Percentiles rank a stretch among this genome's conserved stretches.
These are phyloP conservation scores for Annona squamosa DNA, from an alignment of 164 flowering plant species.

Conservation along the genomic window DNA sequence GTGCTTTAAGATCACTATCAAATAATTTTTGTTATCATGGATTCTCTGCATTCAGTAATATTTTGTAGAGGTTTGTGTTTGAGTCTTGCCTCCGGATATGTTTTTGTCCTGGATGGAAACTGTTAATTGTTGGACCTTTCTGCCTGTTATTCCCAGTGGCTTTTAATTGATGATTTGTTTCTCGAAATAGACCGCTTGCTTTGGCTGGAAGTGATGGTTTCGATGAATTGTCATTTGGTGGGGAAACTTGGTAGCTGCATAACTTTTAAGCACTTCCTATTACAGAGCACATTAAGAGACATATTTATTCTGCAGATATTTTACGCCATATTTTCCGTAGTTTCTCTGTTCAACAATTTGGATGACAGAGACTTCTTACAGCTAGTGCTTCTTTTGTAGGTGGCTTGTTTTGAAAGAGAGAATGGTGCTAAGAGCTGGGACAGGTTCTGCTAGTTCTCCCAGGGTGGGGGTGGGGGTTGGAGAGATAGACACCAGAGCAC, in stretches of 20 bases:
- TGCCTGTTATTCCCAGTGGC: background rate
- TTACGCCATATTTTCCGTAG: background rate
- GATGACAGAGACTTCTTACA: background rate
- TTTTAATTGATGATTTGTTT: too few relatives aligned
- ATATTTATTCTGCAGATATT: too few relatives aligned
- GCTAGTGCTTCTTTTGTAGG: constrained; percentile 10
- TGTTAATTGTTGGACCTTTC: background rate
- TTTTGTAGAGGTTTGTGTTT: background rate
- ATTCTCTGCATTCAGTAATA: too few relatives aligned
- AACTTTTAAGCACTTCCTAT: background rate
- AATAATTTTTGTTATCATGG: too few relatives aligned
- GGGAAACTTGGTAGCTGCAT: too few relatives aligned
- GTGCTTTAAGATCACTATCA: too few relatives aligned
- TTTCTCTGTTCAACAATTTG: too few relatives aligned
- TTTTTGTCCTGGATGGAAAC: background rate
- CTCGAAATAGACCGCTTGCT: background rate
- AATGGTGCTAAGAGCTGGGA: constrained; percentile 49
- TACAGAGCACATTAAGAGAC: background rate
- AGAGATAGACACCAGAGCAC: constrained; percentile 96
- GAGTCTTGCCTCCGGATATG: background rate
- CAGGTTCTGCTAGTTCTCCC: constrained; percentile 42
- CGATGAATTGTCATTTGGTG: background rate
- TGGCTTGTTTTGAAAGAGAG: background rate
- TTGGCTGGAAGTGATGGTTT: background rate
- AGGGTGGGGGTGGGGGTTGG: constrained; percentile 64